Evolutionary conservation across 768 basidiomycete species (phyloP).

Genomic region (Pulveroboletus ravenelii): DNA sequence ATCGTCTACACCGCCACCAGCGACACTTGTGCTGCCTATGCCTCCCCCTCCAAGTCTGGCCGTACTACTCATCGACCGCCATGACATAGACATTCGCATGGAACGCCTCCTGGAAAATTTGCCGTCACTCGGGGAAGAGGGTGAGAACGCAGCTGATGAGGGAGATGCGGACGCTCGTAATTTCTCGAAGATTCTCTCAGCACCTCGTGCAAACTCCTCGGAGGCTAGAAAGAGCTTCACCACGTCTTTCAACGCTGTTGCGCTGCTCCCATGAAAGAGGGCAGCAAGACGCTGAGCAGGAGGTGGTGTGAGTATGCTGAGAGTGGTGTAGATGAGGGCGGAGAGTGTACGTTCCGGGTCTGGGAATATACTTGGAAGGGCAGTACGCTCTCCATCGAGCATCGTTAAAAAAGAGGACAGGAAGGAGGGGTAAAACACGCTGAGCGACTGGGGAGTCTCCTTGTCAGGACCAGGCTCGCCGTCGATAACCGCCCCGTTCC

Average conservation of each 20-base stretch:
- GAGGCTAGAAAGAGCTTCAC: constrained; percentile 69
- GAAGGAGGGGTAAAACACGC: constrained; percentile 70
- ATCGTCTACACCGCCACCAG: constrained; percentile 12
- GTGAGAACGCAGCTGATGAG: constrained; percentile 14
- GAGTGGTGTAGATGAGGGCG: constrained; percentile 73
- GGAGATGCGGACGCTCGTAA: constrained; percentile 38
- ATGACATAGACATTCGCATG: constrained; percentile 62
- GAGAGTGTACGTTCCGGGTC: constrained; percentile 75
- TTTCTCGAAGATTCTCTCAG: constrained; percentile 77
- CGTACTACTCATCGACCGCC: constrained; percentile 37
- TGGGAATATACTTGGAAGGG: constrained; percentile 83
- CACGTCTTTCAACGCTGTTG: constrained; percentile 60
- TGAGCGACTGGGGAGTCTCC: constrained; percentile 46
- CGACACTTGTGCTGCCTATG: constrained; percentile 6
- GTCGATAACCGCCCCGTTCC: constrained; percentile 56
- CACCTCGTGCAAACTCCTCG: constrained; percentile 73
- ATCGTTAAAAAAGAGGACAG: constrained; percentile 62
- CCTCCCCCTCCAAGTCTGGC: constrained; percentile 16
- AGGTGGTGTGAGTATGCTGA: constrained; percentile 77
- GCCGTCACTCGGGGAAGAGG: constrained; percentile 21
- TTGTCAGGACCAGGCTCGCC: constrained; percentile 37
- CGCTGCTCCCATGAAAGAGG: constrained; percentile 55
- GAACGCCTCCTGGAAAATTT: constrained; percentile 49
- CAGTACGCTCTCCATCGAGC: constrained; percentile 64
- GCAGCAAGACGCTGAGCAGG: constrained; percentile 74